Conservation (phyloP, 192 early-diverging fungal genomes). For the Mortierella hygrophila region DNA sequence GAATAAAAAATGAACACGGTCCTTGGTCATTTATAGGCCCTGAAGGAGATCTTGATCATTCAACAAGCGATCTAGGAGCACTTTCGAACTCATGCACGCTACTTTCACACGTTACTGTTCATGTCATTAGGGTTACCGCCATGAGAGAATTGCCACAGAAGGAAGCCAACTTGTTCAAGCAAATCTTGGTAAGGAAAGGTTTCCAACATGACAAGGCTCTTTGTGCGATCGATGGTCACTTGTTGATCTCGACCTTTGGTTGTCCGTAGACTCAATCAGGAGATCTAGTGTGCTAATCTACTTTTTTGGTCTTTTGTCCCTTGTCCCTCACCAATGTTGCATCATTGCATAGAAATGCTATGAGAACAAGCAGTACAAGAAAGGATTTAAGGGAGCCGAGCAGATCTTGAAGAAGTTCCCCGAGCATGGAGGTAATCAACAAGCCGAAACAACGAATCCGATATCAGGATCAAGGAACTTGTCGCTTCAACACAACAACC, state of each 20-base stretch:
- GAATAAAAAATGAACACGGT: not conserved
- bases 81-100: not conserved
- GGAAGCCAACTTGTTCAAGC: conserved; percentile 79
- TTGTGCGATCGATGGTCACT: too few species aligned
- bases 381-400: conserved; percentile 90
- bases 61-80: not conserved
- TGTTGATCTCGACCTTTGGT: too few species aligned
- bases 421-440: conserved; percentile 83
- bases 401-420: conserved; percentile 95
- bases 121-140: not conserved
- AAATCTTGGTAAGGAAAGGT: conserved; percentile 69
- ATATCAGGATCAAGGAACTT: not conserved
- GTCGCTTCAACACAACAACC: too few species aligned
- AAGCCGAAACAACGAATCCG: not conserved
- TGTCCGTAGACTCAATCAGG: not conserved
- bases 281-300: not conserved
- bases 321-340: not conserved
- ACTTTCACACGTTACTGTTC: not conserved
- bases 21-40: not conserved
- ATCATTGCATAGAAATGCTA: conserved; percentile 81
- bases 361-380: conserved; percentile 96
- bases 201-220: too few species aligned
- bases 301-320: conserved; percentile 1
- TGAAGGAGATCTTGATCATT: not conserved
- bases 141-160: conserved; percentile 77